These are phyloP conservation scores for Ophiocordyceps camponoti-rufipedis DNA, from an alignment of 2,329 filamentous ascomycete species.

Conservation along the genomic window DNA sequence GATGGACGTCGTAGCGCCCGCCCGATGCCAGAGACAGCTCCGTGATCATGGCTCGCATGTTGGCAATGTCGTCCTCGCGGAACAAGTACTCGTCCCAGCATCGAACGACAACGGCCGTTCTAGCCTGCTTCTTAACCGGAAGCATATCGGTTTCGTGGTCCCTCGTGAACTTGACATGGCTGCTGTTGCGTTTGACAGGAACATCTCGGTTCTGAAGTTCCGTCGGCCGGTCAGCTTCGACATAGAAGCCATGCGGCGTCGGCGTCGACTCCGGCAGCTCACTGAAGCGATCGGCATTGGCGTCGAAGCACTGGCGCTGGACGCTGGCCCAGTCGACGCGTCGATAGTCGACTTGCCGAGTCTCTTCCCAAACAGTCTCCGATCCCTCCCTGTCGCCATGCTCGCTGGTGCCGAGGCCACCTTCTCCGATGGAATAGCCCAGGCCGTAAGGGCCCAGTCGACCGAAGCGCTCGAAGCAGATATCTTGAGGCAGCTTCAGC, in stretches of 20 bases:
- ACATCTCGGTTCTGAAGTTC: background rate
- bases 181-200: slow-evolving; percentile 1
- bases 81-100: slow-evolving; percentile 70
- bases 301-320: slow-evolving; percentile 53
- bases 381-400: slow-evolving; percentile 67
- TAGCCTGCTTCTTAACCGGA: slow-evolving; percentile 9
- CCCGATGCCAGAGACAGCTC: slow-evolving; percentile 68
- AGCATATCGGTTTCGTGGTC: slow-evolving; percentile 1
- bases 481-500: slow-evolving; percentile 59
- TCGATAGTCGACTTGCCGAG: slow-evolving; percentile 58
- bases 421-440: slow-evolving; percentile 62
- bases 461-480: slow-evolving; percentile 88
- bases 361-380: slow-evolving; percentile 59
- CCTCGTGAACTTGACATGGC: background rate
- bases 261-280: slow-evolving; percentile 19
- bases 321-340: slow-evolving; percentile 62
- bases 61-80: slow-evolving; percentile 63
- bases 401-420: slow-evolving; percentile 71
- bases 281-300: slow-evolving; percentile 55
- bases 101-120: slow-evolving; percentile 62
- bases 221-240: slow-evolving; percentile 7
- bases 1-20: slow-evolving; percentile 71
- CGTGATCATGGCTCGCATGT: slow-evolving; percentile 66
- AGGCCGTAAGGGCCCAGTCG: slow-evolving; percentile 77
- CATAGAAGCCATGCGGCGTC: slow-evolving; percentile 31